phyloP scores from a whole-genome alignment of 2,329 filamentous ascomycete species.

The Byssothecium circinans region DNA sequence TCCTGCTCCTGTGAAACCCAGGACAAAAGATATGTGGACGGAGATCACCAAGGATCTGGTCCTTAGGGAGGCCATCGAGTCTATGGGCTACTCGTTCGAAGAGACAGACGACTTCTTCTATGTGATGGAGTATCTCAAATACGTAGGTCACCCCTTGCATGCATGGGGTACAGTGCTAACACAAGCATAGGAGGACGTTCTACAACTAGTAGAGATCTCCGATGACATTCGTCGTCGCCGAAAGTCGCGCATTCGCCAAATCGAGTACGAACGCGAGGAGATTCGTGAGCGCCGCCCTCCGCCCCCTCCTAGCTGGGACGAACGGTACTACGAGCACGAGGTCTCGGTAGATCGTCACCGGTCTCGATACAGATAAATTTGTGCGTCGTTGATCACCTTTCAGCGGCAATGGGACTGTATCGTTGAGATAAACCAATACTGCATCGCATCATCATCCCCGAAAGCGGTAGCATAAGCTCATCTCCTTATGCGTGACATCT shows the following conservation, averaged over 20 bases:
- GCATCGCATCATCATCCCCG: no score
- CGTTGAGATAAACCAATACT: neutral
- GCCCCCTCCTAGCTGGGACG: conserved; percentile 57
- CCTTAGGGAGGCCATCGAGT: conserved; percentile 80
- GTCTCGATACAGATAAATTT: conserved; percentile 41
- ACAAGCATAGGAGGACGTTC: conserved; percentile 73
- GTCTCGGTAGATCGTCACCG: conserved; percentile 61
- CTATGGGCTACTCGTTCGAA: conserved; percentile 83
- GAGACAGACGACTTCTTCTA: conserved; percentile 91
- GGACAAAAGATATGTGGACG: conserved; percentile 73
- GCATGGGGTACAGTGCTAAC: conserved; percentile 11
- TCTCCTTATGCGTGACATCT: no score
- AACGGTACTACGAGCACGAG: conserved; percentile 68
- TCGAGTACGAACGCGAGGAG: conserved; percentile 62
- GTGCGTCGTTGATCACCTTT: neutral
- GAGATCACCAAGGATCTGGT: conserved; percentile 96
- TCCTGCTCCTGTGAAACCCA: conserved; percentile 36
- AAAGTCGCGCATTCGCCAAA: conserved; percentile 60
- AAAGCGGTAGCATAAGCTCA: no score
- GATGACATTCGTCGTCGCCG: conserved; percentile 75
- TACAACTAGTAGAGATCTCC: conserved; percentile 78
- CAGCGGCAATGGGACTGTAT: neutral
- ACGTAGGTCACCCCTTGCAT: conserved; percentile 62
- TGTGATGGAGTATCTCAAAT: conserved; percentile 84
- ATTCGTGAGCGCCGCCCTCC: conserved; percentile 51